These are phyloP conservation scores for Mortierella antarctica DNA, from an alignment of 192 early-diverging fungal genomes.

Conservation along the genomic window DNA sequence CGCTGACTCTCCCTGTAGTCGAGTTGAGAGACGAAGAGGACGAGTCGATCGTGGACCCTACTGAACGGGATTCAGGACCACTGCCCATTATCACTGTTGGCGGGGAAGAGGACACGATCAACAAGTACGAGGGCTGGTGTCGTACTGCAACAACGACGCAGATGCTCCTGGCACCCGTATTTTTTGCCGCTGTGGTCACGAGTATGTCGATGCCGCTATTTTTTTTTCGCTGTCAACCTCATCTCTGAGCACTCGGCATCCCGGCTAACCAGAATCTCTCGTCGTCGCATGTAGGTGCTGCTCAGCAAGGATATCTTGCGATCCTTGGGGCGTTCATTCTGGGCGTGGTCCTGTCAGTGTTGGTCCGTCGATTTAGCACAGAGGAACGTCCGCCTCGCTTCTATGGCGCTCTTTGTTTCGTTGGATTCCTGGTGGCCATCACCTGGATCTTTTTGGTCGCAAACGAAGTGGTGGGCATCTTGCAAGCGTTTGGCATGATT, in stretches of 20 bases:
- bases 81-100: conserved; percentile 28
- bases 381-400: conserved; percentile 54
- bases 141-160: conserved; percentile 70
- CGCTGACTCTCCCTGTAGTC: conserved; percentile 73
- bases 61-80: neutral
- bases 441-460: conserved; percentile 91
- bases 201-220: conserved; percentile 14
- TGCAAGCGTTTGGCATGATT: conserved; percentile 84
- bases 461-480: conserved; percentile 88
- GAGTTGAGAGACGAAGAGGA: conserved; percentile 54
- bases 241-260: neutral
- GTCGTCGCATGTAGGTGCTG: conserved; percentile 21
- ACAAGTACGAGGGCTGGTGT: conserved; percentile 57
- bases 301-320: conserved; percentile 22
- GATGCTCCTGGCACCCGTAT: conserved; percentile 64
- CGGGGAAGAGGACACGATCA: conserved; percentile 6
- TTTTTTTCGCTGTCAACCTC: neutral
- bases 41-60: conserved; percentile 10
- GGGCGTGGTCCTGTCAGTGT: conserved; percentile 31
- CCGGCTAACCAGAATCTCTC: neutral
- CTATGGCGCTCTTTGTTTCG: conserved; percentile 63
- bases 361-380: conserved; percentile 49
- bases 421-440: conserved; percentile 84
- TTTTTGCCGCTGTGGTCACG: conserved; percentile 56
- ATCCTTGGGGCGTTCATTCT: conserved; percentile 40